Conservation (phyloP, 257 asterid species). For the Parsonsia alboflavescens region DNA sequence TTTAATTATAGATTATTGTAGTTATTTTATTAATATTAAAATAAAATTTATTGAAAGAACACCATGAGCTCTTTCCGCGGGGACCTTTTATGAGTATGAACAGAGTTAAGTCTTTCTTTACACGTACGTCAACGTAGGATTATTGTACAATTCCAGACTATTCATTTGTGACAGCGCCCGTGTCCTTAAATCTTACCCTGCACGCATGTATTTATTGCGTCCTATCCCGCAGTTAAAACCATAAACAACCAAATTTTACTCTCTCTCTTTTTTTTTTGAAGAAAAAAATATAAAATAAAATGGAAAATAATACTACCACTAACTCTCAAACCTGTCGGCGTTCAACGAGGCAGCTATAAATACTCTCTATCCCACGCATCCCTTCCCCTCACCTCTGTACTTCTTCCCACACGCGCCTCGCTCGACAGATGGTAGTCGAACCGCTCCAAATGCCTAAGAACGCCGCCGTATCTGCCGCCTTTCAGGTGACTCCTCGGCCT, state of each 20-base stretch:
- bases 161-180: background rate
- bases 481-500: conserved; percentile 17
- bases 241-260: too few species aligned
- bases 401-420: background rate
- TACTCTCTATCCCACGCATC: conserved; percentile 17
- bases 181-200: conserved; percentile 10
- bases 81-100: too few species aligned
- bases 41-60: too few species aligned
- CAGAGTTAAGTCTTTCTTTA: too few species aligned
- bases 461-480: conserved; percentile 16
- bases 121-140: conserved; percentile 5
- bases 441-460: background rate
- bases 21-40: too few species aligned
- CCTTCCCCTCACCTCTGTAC: background rate
- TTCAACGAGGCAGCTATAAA: conserved; percentile 36
- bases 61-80: too few species aligned
- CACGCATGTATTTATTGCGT: conserved; percentile 9
- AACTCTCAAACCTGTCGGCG: conserved; percentile 19
- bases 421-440: conserved; percentile 15
- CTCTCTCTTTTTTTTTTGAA: too few species aligned
- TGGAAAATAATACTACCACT: too few species aligned
- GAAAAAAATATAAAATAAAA: background rate
- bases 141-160: background rate
- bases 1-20: too few species aligned
- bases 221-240: too few species aligned